These are phyloP conservation scores for Rosa multiflora DNA, from an alignment of 306 rosid species.

Conservation along the genomic window DNA sequence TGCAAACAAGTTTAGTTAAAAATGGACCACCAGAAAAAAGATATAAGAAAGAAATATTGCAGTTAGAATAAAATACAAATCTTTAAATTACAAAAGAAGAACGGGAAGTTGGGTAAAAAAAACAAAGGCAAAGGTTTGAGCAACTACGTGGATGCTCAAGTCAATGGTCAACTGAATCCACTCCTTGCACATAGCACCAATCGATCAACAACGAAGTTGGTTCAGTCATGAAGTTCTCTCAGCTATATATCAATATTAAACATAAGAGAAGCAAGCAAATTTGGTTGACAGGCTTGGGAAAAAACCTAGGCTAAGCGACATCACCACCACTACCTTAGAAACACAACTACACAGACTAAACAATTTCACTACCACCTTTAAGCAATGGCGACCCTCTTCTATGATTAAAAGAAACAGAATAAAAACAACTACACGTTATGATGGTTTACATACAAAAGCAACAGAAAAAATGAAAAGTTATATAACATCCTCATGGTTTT, in stretches of 20 bases:
- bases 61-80: no score
- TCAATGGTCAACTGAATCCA: neutral
- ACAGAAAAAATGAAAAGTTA: neutral
- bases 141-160: neutral
- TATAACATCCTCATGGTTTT: neutral
- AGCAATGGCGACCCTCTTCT: neutral
- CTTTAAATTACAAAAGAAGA: no score
- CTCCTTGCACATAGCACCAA: neutral
- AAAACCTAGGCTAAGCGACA: neutral
- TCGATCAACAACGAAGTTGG: neutral
- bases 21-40: neutral
- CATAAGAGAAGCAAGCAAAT: neutral
- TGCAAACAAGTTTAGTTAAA: neutral
- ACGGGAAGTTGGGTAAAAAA: no score
- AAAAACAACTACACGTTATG: no score
- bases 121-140: neutral
- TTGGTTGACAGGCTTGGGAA: neutral
- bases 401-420: neutral
- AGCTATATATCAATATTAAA: neutral
- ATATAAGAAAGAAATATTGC: no score
- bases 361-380: neutral
- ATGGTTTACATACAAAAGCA: constrained; percentile 2
- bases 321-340: neutral
- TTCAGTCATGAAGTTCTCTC: neutral
- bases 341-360: neutral